Conservation (phyloP, 495 filamentous ascomycete species). For the Hypomontagnella submonticulosa region DNA sequence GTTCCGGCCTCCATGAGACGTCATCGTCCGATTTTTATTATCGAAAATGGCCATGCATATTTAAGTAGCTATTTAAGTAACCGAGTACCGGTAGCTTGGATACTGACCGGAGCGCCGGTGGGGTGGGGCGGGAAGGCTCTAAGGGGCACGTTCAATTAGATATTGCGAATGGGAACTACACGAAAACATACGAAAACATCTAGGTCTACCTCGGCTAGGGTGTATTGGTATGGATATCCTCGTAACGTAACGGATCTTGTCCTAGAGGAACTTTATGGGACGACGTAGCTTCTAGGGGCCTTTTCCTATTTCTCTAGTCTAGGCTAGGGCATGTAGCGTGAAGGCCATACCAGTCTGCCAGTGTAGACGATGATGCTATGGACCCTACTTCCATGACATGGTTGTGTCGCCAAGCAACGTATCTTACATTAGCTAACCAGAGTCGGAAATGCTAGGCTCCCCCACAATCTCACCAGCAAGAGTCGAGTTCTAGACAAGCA, state of each 20-base stretch:
- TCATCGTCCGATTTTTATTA: slow-evolving; percentile 29
- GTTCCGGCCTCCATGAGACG: slow-evolving; percentile 27
- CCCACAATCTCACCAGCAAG: slow-evolving; percentile 33
- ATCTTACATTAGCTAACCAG: slow-evolving; percentile 23
- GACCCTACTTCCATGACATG: background rate
- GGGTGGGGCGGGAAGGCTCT: slow-evolving; percentile 33
- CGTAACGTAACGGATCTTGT: slow-evolving; percentile 7
- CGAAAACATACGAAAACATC: background rate
- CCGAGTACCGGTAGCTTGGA: slow-evolving; percentile 34
- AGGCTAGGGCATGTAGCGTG: background rate
- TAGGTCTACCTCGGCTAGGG: slow-evolving; percentile 36
- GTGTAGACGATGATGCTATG: slow-evolving; percentile 1
- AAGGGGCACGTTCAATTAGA: slow-evolving; percentile 7
- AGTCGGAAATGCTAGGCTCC: slow-evolving; percentile 24
- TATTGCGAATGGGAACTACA: slow-evolving; percentile 22
- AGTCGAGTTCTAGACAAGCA: background rate
- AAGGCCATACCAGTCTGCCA: background rate
- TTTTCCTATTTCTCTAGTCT: background rate
- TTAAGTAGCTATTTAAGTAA: slow-evolving; percentile 24
- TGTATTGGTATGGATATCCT: slow-evolving; percentile 11
- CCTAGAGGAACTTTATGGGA: slow-evolving; percentile 9
- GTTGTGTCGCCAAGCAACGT: slow-evolving; percentile 27
- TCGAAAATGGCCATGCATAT: slow-evolving; percentile 15
- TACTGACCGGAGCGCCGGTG: slow-evolving; percentile 20
- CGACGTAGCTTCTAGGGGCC: slow-evolving; percentile 5